phyloP scores from a whole-genome alignment of 2,329 filamentous ascomycete genomes.

The Clonostachys rosea region DNA sequence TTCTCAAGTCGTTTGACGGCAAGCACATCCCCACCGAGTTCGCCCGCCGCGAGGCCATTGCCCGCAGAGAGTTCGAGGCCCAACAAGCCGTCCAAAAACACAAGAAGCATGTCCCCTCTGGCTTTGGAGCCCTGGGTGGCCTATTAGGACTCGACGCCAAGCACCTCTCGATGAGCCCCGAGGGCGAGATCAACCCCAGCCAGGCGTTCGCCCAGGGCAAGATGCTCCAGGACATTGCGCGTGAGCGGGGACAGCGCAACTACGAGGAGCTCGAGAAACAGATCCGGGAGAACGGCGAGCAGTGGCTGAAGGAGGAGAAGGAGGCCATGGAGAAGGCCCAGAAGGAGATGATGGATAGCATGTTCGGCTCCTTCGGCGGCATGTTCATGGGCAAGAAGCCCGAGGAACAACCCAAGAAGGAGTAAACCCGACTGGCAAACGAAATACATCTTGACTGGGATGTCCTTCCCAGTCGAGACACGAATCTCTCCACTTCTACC shows the following conservation, averaged over 20 bases:
- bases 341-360: slow-evolving; percentile 86
- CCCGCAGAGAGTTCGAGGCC: slow-evolving; percentile 80
- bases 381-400: slow-evolving; percentile 11
- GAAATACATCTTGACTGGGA: no score
- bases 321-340: slow-evolving; percentile 82
- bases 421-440: neutral
- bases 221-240: slow-evolving; percentile 92
- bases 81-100: slow-evolving; percentile 65
- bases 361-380: slow-evolving; percentile 69
- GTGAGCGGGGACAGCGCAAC: slow-evolving; percentile 84
- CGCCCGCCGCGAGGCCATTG: slow-evolving; percentile 77
- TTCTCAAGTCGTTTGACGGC: slow-evolving; percentile 84
- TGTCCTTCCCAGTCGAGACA: no score
- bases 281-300: slow-evolving; percentile 88
- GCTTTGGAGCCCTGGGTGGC: slow-evolving; percentile 64
- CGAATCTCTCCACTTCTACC: no score
- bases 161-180: slow-evolving; percentile 54
- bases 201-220: slow-evolving; percentile 88
- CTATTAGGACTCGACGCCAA: slow-evolving; percentile 74
- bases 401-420: slow-evolving; percentile 5
- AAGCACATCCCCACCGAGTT: slow-evolving; percentile 89
- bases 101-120: slow-evolving; percentile 37
- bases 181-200: slow-evolving; percentile 65
- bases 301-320: slow-evolving; percentile 93
- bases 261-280: slow-evolving; percentile 88